Evolutionary conservation across 306 rosid species (phyloP).

Genomic region (Chamaecrista fasciculata): DNA sequence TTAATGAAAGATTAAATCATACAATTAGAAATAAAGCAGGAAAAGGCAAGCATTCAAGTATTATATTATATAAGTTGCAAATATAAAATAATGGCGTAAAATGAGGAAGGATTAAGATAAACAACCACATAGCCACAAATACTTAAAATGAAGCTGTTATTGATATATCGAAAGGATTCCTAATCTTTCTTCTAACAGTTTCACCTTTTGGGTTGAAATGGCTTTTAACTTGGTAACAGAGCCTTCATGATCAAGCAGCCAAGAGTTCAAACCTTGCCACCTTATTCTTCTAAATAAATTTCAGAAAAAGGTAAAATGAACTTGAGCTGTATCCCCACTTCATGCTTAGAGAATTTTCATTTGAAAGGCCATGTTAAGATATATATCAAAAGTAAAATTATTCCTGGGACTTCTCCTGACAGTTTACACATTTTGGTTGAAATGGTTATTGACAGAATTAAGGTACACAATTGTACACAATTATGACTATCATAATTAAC

Average conservation of each 20-base stretch:
- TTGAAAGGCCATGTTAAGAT: background rate
- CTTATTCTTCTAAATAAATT: background rate
- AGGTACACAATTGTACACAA: slow-evolving; percentile 7
- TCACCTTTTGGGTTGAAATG: background rate
- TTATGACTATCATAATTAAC: background rate
- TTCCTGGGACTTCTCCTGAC: background rate
- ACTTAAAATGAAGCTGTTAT: slow-evolving; percentile 16
- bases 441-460: background rate
- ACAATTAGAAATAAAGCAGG: background rate
- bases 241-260: background rate
- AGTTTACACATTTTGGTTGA: background rate
- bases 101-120: slow-evolving; percentile 9
- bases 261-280: background rate
- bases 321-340: background rate
- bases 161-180: background rate
- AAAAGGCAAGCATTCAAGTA: background rate
- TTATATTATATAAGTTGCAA: background rate
- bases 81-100: background rate
- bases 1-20: slow-evolving; percentile 16
- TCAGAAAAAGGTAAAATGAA: background rate
- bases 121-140: slow-evolving; percentile 1
- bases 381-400: background rate
- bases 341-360: background rate
- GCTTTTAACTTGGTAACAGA: background rate
- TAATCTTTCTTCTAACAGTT: background rate